Conservation (phyloP, 164 flowering plant genomes). For the Aristolochia fimbriata region DNA sequence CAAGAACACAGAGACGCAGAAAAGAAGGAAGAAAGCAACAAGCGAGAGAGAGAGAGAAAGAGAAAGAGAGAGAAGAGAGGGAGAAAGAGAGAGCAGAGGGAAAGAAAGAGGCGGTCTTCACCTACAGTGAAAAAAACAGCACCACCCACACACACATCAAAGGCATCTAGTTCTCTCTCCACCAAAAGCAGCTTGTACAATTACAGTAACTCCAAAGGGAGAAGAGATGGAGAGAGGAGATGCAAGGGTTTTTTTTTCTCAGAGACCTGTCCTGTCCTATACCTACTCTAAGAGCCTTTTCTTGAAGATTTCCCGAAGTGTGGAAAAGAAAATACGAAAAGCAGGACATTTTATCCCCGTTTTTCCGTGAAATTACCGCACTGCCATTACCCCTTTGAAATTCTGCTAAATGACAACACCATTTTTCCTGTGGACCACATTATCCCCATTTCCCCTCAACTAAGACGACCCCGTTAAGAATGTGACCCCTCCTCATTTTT, state of each 20-base stretch:
- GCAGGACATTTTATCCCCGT: background rate
- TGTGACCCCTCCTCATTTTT: too few species aligned
- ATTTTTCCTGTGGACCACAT: background rate
- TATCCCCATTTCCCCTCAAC: background rate
- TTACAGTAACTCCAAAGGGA: conserved; percentile 1
- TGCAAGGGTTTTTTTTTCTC: background rate
- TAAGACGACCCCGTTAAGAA: background rate
- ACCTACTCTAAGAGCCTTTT: conserved; percentile 6
- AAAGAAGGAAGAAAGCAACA: conserved; percentile 4
- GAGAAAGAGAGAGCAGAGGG: conserved; percentile 3
- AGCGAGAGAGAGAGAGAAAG: conserved; percentile 6
- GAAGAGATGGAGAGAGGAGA: background rate
- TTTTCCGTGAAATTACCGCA: background rate
- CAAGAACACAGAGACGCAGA: conserved; percentile 1
- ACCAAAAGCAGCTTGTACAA: conserved; percentile 30
- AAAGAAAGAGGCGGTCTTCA: background rate
- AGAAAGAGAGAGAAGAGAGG: conserved; percentile 1
- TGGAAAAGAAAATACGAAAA: background rate
- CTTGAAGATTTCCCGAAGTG: conserved; percentile 2
- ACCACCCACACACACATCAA: conserved; percentile 72
- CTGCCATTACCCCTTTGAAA: background rate
- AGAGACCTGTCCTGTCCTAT: conserved; percentile 4
- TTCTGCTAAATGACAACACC: background rate
- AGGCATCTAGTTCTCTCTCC: conserved; percentile 49
- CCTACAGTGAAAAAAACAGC: conserved; percentile 21